Percentiles rank a stretch among this genome's conserved stretches.
These are phyloP conservation scores for Phytopythium helicoides DNA, from an alignment of 352 stramenopile species.

Conservation along the genomic window DNA sequence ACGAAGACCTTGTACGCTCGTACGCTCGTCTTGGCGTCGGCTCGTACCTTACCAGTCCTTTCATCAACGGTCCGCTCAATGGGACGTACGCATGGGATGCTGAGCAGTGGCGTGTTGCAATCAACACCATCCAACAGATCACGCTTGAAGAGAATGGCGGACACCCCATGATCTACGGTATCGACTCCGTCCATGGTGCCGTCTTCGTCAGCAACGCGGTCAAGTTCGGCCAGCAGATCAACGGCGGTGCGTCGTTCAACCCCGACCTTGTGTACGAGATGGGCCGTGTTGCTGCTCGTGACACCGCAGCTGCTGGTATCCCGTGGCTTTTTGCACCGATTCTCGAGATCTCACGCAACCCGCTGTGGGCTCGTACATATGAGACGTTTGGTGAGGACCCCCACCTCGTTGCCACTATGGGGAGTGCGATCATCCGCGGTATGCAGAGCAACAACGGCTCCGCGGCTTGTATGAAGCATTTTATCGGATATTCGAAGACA, in stretches of 20 bases:
- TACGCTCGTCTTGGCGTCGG: no score
- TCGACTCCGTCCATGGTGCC: slow-evolving; percentile 87
- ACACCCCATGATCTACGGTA: slow-evolving; percentile 74
- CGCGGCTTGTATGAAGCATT: slow-evolving; percentile 84
- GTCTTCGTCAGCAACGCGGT: slow-evolving; percentile 81
- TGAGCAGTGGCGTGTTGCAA: slow-evolving; percentile 56
- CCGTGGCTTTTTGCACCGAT: slow-evolving; percentile 88
- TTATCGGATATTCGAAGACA: slow-evolving; percentile 81
- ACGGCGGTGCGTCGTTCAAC: slow-evolving; percentile 86
- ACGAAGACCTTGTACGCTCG: slow-evolving; percentile 2
- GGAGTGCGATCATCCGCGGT: slow-evolving; percentile 52
- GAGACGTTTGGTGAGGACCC: slow-evolving; percentile 93
- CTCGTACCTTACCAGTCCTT: no score
- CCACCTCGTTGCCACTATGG: slow-evolving; percentile 67
- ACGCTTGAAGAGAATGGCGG: slow-evolving; percentile 50
- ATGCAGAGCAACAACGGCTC: slow-evolving; percentile 62
- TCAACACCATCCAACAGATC: slow-evolving; percentile 72
- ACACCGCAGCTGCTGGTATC: slow-evolving; percentile 81
- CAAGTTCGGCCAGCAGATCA: slow-evolving; percentile 87
- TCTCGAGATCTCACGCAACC: slow-evolving; percentile 75
- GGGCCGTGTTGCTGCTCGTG: slow-evolving; percentile 62
- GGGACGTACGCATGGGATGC: slow-evolving; percentile 42
- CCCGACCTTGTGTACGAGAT: slow-evolving; percentile 50
- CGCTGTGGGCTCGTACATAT: slow-evolving; percentile 83
- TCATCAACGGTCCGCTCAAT: neutral